phyloP scores from a whole-genome alignment of 2,329 filamentous ascomycete genomes.

The Cercospora beticola region DNA sequence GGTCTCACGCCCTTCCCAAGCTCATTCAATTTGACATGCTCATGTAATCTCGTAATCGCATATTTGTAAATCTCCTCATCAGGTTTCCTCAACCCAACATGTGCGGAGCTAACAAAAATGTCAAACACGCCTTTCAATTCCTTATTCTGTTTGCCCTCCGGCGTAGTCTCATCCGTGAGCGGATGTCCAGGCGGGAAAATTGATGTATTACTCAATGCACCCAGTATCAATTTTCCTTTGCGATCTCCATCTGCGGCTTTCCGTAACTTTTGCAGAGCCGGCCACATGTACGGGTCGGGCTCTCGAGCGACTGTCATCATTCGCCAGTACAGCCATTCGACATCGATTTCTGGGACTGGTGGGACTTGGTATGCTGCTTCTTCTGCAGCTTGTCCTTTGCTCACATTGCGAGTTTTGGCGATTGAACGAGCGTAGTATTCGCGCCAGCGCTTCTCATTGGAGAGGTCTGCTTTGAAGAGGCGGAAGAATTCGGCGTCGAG shows the following conservation, averaged over 20 bases:
- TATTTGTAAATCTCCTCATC: constrained; percentile 77
- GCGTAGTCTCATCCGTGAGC: constrained; percentile 54
- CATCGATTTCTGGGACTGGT: constrained; percentile 70
- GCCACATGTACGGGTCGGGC: constrained; percentile 85
- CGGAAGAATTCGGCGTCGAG: constrained; percentile 74
- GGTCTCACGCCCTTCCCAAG: constrained; percentile 57
- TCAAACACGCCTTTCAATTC: constrained; percentile 72
- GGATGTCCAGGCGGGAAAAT: constrained; percentile 76
- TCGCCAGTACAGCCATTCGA: constrained; percentile 76
- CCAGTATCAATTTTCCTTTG: constrained; percentile 63
- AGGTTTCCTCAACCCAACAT: constrained; percentile 84
- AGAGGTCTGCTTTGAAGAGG: constrained; percentile 73
- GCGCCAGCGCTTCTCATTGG: constrained; percentile 65
- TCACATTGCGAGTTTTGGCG: constrained; percentile 27
- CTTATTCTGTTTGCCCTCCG: constrained; percentile 39
- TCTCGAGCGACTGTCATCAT: constrained; percentile 77
- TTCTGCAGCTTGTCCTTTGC: constrained; percentile 46
- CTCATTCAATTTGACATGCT: constrained; percentile 57
- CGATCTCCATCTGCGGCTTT: constrained; percentile 30
- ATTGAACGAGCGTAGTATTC: constrained; percentile 49
- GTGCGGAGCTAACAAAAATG: constrained; percentile 82
- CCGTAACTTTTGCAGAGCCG: constrained; percentile 70
- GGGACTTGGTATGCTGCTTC: constrained; percentile 46
- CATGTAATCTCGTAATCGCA: constrained; percentile 66
- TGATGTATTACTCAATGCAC: constrained; percentile 85